Conservation (phyloP, 495 filamentous ascomycete genomes). For the Hyaloscypha finlandica region DNA sequence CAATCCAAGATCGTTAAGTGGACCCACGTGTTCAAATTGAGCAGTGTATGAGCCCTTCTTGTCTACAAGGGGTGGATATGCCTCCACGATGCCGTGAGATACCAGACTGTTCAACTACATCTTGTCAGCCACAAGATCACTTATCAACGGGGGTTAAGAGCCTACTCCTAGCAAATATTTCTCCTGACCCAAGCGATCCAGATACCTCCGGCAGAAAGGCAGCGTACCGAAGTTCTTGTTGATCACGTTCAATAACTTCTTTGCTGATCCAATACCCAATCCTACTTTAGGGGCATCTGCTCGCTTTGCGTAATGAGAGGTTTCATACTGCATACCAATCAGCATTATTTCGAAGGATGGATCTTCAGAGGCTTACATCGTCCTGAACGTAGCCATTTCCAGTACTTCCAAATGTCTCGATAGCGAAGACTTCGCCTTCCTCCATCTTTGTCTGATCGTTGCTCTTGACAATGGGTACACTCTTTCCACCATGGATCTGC, state of each 20-base stretch:
- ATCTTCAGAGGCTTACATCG: constrained; percentile 51
- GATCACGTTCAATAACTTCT: constrained; percentile 80
- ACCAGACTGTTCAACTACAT: constrained; percentile 79
- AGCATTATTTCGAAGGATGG: not conserved
- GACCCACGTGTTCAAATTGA: constrained; percentile 89
- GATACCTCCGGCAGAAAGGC: constrained; percentile 82
- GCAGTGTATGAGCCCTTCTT: constrained; percentile 95
- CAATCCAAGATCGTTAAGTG: not conserved
- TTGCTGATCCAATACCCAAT: constrained; percentile 72
- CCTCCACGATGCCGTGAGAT: constrained; percentile 78
- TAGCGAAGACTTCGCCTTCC: constrained; percentile 90
- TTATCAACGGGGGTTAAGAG: constrained; percentile 9
- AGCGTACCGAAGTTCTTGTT: constrained; percentile 91
- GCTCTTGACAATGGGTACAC: constrained; percentile 85
- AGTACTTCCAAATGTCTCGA: constrained; percentile 93
- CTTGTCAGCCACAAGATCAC: constrained; percentile 17
- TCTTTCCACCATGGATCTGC: constrained; percentile 87
- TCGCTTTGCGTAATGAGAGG: constrained; percentile 73
- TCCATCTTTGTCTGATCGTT: constrained; percentile 87
- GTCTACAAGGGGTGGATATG: constrained; percentile 87
- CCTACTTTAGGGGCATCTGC: constrained; percentile 66
- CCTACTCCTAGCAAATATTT: constrained; percentile 84
- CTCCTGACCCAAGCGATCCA: constrained; percentile 83
- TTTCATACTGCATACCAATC: constrained; percentile 52
- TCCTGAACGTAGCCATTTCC: constrained; percentile 84